Conservation (phyloP, 2,329 filamentous ascomycete species). For the Pseudocercospora vitis region DNA sequence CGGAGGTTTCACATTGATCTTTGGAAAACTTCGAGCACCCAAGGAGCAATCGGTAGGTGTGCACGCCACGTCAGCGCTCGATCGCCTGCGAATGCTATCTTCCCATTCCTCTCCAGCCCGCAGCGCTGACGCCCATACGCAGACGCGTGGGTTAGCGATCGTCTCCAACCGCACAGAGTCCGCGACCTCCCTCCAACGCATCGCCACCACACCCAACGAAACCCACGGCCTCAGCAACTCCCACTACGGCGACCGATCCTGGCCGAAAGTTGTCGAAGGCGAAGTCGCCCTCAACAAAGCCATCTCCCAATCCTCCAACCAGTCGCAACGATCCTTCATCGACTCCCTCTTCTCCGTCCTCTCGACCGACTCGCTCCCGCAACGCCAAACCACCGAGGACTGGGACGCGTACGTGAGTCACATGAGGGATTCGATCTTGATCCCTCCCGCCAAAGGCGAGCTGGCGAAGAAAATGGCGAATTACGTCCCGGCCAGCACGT, state of each 20-base stretch:
- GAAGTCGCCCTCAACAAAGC: conserved; percentile 54
- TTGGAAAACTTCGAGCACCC: conserved; percentile 49
- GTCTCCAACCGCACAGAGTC: conserved; percentile 63
- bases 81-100: no score
- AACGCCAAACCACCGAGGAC: conserved; percentile 48
- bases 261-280: conserved; percentile 62
- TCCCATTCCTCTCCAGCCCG: no score
- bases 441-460: conserved; percentile 56
- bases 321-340: conserved; percentile 48
- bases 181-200: conserved; percentile 52
- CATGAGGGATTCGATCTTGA: conserved; percentile 61
- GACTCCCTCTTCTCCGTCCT: conserved; percentile 54
- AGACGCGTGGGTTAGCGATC: conserved; percentile 50
- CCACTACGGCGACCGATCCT: conserved; percentile 57
- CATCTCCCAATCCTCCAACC: conserved; percentile 48
- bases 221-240: conserved; percentile 63
- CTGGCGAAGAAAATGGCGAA: conserved; percentile 42
- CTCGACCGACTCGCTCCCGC: conserved; percentile 56
- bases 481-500: conserved; percentile 29
- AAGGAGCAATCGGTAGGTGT: neutral
- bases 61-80: no score
- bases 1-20: conserved; percentile 63
- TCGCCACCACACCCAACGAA: conserved; percentile 51
- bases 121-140: no score
- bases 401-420: conserved; percentile 58